Evolutionary conservation across 2,329 filamentous ascomycete genomes (phyloP), one percentile per base, ranked within the genome.

Genomic region (Pseudogymnoascus sp.): DNA sequence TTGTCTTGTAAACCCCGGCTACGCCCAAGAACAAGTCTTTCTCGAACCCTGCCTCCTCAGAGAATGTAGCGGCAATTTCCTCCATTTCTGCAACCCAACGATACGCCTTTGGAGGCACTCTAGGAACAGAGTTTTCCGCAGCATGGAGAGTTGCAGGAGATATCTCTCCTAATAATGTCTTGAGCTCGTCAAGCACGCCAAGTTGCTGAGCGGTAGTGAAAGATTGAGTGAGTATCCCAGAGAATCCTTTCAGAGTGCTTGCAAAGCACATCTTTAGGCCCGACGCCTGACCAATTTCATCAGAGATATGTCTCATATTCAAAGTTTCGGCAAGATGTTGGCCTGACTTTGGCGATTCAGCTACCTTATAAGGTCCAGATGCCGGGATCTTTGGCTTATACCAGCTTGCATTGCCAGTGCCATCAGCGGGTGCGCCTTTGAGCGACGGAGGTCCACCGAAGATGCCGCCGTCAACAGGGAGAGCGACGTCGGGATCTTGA

Each of bases 21-120:
- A 86, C 82, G 9, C 82, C 82, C 11, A 75, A 72, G 67, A 90
- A 90, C 25, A 87, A 73, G 23, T 77, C 75, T 9, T 73, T 73
- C 4, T 74, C 74, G 71, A 88, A 90, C 0, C 86, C 87, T 0
- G 85, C 87, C 61, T 88, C 85, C 42, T 83, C 80, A 5, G 75
- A 75, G 71, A 90, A 86, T 3, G 86, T 89, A 63, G 80, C 76
- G 3, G 82, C 83, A 69, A 92, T 91, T 78, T 92, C 85, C 67
- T 86, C 81, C 89, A 92, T 91, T 77, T 92, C 89, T 35, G 80
- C 78, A 0, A 90, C 85, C 88, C 89, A 92, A 9, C 89, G 78
- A 72, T 91, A 91, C 16, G 89, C 89, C 75, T 92, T 92, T 6
- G 85, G 84, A 23, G 87, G 80, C 82, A 91, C 89, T 12, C 73